Evolutionary conservation across 2,329 filamentous ascomycete species (phyloP).

Genomic region (Colletotrichum lentis): DNA sequence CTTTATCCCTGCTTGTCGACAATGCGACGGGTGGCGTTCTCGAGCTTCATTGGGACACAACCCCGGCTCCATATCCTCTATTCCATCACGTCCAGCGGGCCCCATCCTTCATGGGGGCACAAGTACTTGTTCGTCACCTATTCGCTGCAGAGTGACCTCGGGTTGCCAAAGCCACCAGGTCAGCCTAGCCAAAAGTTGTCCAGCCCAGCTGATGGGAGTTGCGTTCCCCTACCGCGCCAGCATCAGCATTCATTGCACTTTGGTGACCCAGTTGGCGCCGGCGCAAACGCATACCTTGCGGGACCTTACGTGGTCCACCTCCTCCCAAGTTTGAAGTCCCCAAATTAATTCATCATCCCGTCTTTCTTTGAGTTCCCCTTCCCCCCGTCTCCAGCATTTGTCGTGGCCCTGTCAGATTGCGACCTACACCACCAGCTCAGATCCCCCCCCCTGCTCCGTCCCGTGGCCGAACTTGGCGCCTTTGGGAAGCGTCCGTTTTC

Average conservation of each 20-base stretch:
- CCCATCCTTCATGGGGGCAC: constrained; percentile 4
- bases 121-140: constrained; percentile 15
- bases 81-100: constrained; percentile 17
- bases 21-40: constrained; percentile 1
- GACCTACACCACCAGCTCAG: constrained; percentile 23
- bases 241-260: neutral
- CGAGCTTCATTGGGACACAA: constrained; percentile 20
- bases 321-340: constrained; percentile 33
- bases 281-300: neutral
- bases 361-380: constrained; percentile 19
- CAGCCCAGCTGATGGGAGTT: constrained; percentile 19
- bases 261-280: neutral
- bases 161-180: constrained; percentile 1
- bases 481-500: constrained; percentile 1
- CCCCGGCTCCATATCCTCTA: constrained; percentile 19
- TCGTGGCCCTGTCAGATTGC: constrained; percentile 18
- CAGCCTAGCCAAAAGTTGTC: constrained; percentile 2
- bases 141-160: constrained; percentile 23
- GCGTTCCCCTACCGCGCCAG: neutral
- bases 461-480: constrained; percentile 11
- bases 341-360: constrained; percentile 36
- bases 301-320: constrained; percentile 3
- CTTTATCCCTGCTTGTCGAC: neutral
- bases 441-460: neutral
- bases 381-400: constrained; percentile 26